These are phyloP conservation scores for Pseudogymnoascus sp. DNA, from an alignment of 2,329 filamentous ascomycete species.

Conservation along the genomic window DNA sequence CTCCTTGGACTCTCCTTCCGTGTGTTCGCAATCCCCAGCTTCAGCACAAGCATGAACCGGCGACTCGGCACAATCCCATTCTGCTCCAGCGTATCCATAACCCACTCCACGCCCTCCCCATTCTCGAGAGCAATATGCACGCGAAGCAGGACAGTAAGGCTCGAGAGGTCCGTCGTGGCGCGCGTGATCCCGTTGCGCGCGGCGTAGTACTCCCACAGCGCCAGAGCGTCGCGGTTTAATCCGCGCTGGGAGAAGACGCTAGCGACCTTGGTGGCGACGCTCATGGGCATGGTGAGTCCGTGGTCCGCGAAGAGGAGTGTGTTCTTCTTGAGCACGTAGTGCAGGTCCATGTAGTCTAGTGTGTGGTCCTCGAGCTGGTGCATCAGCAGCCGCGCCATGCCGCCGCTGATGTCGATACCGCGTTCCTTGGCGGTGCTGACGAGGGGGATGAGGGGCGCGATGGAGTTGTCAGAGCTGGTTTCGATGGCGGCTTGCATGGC, in stretches of 20 bases:
- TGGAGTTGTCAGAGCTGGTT: constrained; percentile 11
- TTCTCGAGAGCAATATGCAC: constrained; percentile 23
- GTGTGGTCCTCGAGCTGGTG: constrained; percentile 15
- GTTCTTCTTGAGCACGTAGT: neutral
- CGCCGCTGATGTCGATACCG: constrained; percentile 17
- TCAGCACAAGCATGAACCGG: constrained; percentile 18
- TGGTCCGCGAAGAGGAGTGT: constrained; percentile 13
- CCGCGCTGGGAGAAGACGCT: constrained; percentile 21
- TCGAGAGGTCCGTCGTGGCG: constrained; percentile 17
- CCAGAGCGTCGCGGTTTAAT: constrained; percentile 18
- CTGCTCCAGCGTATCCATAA: constrained; percentile 18
- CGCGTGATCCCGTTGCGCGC: constrained; percentile 13
- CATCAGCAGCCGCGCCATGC: constrained; percentile 21
- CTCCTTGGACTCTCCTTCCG: constrained; percentile 12
- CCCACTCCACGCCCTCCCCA: constrained; percentile 23
- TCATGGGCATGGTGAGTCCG: constrained; percentile 19
- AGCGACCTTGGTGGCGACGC: constrained; percentile 23
- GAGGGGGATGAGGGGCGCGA: constrained; percentile 24
- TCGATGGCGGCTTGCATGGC: constrained; percentile 25
- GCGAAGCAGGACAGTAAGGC: constrained; percentile 24
- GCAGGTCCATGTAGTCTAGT: neutral
- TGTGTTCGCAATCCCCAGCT: neutral
- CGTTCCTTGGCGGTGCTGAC: constrained; percentile 23
- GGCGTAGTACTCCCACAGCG: constrained; percentile 24
- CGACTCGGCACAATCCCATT: constrained; percentile 23